Percentiles rank a stretch among this genome's conserved stretches.
Conservation (phyloP, 2,329 filamentous ascomycete species). For the Exophiala alcalophila region DNA sequence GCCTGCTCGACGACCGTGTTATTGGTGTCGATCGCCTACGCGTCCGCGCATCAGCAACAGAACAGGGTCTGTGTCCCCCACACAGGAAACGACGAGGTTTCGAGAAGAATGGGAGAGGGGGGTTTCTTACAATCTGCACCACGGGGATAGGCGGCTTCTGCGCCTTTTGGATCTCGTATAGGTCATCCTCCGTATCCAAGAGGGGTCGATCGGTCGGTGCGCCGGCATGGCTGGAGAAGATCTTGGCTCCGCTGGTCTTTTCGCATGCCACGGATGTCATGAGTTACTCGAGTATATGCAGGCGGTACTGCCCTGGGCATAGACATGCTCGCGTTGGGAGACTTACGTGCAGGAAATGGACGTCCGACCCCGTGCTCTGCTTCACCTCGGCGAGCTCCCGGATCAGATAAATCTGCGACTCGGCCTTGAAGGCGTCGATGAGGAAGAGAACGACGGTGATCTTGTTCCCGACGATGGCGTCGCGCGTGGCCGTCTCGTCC, state of each 20-base stretch:
- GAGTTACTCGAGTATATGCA: not conserved
- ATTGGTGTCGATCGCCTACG: slow-evolving; percentile 46
- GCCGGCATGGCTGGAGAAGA: slow-evolving; percentile 50
- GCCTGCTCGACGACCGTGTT: slow-evolving; percentile 45
- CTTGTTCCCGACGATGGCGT: slow-evolving; percentile 41
- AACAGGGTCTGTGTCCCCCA: too few species aligned
- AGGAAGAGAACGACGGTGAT: slow-evolving; percentile 53
- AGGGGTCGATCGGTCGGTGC: slow-evolving; percentile 43
- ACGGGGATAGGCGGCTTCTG: slow-evolving; percentile 30
- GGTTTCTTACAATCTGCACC: slow-evolving; percentile 32
- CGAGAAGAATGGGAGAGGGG: not conserved
- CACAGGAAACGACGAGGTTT: too few species aligned
- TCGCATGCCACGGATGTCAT: not conserved
- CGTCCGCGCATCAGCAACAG: too few species aligned
- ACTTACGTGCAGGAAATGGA: slow-evolving; percentile 52
- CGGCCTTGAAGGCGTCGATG: slow-evolving; percentile 40
- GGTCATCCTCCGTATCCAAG: slow-evolving; percentile 43
- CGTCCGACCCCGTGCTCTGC: slow-evolving; percentile 39
- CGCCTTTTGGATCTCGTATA: slow-evolving; percentile 47
- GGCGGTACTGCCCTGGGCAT: too few species aligned
- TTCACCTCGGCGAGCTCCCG: slow-evolving; percentile 47
- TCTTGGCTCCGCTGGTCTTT: slow-evolving; percentile 51
- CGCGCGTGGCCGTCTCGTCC: slow-evolving; percentile 37
- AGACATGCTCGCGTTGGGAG: too few species aligned
- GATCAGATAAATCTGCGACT: slow-evolving; percentile 44